Base-by-base conservation (phyloP, 2,329 filamentous ascomycete species). In the Diaporthe longicolla region DNA sequence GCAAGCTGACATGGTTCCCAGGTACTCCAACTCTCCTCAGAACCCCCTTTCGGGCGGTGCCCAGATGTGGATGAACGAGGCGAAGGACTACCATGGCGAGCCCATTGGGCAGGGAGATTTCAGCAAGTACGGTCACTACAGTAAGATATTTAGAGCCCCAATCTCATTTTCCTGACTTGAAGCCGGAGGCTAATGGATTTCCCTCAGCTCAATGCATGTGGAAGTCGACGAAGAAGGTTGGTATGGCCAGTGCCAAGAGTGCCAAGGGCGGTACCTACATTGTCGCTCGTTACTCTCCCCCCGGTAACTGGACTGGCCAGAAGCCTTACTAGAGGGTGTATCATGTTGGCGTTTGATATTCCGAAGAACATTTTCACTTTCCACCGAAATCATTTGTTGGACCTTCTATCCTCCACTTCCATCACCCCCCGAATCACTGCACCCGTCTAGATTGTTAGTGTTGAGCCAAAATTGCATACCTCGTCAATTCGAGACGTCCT, bases 31-130 rank as follows among this genome's bases (percentile, higher is more conserved):
- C 21, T 73, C 74, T 54, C 55, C 75, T 50, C 37, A 79, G 57
- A 73, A 76, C 50, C 43, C 78, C 54, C 72, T 81, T 32, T 66
- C 72, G n/a, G 77, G 77, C 71, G 78, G 77, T 24, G 78, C 81
- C 29, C 76, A 81, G 21, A 76, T 79, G 73, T 84, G 82, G 82
- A 57, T 83, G 45, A 76, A 75, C 19, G 82, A 83, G 76, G 79
- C 78, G 72, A 78, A 79, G 71, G 77, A 79, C 45, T 83, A 83
- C 75, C 77, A 80, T 68, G 80, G 79, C 7, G 78, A 83, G 77
- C 77, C 78, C 43, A 81, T 83, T 69, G 80, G 79, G 2, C 79
- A 82, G 69, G 82, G 82, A 8, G 73, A 83, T 68, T 82, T 83
- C 52, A 76, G 69, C 52, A 77, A 75, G 0, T 83, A 81, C 48